Conservation (phyloP, 2,329 filamentous ascomycete genomes). For the Colletotrichum sp. region DNA sequence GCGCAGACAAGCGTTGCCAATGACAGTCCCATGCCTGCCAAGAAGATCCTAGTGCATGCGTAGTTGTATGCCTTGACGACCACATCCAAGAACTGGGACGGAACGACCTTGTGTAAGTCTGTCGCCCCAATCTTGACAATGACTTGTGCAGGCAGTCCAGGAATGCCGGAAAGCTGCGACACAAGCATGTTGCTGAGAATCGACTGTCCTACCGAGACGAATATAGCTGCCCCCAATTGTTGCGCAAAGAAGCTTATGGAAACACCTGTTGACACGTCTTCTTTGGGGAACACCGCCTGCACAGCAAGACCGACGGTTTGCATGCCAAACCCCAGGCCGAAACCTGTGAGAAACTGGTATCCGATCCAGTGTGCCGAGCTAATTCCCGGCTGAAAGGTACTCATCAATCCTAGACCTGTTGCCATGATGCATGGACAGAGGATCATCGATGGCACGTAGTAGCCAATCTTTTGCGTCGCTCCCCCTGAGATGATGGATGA, state of each 20-base stretch:
- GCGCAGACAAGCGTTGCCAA: slow-evolving; percentile 62
- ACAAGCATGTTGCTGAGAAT: slow-evolving; percentile 55
- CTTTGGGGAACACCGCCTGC: slow-evolving; percentile 56
- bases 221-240: slow-evolving; percentile 63
- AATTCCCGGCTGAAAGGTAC: slow-evolving; percentile 55
- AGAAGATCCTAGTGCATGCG: slow-evolving; percentile 67
- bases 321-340: slow-evolving; percentile 64
- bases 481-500: slow-evolving; percentile 54
- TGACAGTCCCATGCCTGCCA: slow-evolving; percentile 63
- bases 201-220: slow-evolving; percentile 62
- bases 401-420: slow-evolving; percentile 62
- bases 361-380: slow-evolving; percentile 61
- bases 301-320: slow-evolving; percentile 62
- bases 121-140: slow-evolving; percentile 62
- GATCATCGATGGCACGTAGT: slow-evolving; percentile 65
- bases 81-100: slow-evolving; percentile 49
- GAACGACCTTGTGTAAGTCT: slow-evolving; percentile 60
- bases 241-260: slow-evolving; percentile 64
- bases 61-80: slow-evolving; percentile 71
- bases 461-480: slow-evolving; percentile 58
- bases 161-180: slow-evolving; percentile 40
- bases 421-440: slow-evolving; percentile 53
- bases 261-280: slow-evolving; percentile 60
- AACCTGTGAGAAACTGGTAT: slow-evolving; percentile 63
- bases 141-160: slow-evolving; percentile 44